Evolutionary conservation across 768 basidiomycete species (phyloP), one percentile per base, ranked within the genome.

Genomic region (Pleurotus ostreatus): DNA sequence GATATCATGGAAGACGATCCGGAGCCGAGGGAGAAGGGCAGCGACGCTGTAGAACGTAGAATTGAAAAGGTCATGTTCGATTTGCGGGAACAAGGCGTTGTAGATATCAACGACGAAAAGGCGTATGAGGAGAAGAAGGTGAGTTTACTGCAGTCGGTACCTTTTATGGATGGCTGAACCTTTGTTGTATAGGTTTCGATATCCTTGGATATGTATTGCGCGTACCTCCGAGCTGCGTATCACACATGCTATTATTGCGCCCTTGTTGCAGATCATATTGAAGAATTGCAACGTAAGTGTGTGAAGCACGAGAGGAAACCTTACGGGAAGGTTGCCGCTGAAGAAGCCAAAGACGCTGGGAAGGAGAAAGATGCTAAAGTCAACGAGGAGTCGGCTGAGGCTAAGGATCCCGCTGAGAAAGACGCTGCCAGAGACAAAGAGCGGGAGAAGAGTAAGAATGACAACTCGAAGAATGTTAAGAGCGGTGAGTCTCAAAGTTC

Each of bases 221-320:
- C 89, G 51, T 98, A 97, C 74, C 77, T 99, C 67, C 92, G 97
- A 63, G 81, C 85, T 68, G 95, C 91, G 55, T 94, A 89, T 73
- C 82, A 93, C 81, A 86, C 92, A 66, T 97, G 97, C 83, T 99
- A 96, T 75, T 99, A 99, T 75, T 99, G 97, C 79, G 87, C 89
- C 64, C 86, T 92, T 68, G 83, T 92, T 63, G 89, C 87, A 69
- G 89, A 96, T 74, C 94, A 94, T 76, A 74, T 89, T 70, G 97
- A 99, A 75, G 94, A 97, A 78, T 80, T 99, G 65, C 88, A 94
- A 71, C 84, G 93, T 68, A 93, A 94, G 75, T 98, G 96, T 79
- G 77, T 97, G 64, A 86, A 86, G 75, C 97, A 99, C 75, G 78
- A 89, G 61, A 83, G 96, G 72, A 88, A 86, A 69, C 83, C 89